Percentiles rank a stretch among this genome's conserved stretches.
These are phyloP conservation scores for Lentinula novae-zelandiae DNA, from an alignment of 1,284 basidiomycete species.

Conservation along the genomic window DNA sequence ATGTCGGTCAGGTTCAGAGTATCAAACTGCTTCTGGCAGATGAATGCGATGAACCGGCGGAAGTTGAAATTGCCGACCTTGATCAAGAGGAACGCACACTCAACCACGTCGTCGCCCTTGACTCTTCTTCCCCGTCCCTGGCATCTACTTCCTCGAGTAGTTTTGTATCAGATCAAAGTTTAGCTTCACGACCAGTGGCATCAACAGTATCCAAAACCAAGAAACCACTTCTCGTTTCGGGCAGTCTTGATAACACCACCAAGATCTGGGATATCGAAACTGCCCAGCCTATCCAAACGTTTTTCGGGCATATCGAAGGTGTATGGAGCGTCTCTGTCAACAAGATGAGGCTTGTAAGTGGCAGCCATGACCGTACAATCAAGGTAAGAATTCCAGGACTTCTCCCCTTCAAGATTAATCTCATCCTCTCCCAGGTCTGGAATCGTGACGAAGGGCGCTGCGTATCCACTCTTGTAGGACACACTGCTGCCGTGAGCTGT, in stretches of 20 bases:
- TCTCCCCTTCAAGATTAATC: constrained; percentile 9
- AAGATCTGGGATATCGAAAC: constrained; percentile 95
- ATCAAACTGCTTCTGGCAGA: constrained; percentile 75
- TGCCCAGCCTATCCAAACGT: constrained; percentile 75
- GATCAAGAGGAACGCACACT: constrained; percentile 4
- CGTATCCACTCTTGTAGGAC: constrained; percentile 89
- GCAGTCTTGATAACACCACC: constrained; percentile 94
- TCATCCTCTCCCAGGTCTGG: constrained; percentile 66
- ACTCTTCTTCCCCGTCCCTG: not conserved
- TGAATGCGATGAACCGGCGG: constrained; percentile 37
- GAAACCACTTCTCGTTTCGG: constrained; percentile 82
- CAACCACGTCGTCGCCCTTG: not conserved
- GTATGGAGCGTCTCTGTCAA: constrained; percentile 96
- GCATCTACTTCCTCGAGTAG: constrained; percentile 1
- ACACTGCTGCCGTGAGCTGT: constrained; percentile 92
- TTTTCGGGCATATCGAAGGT: constrained; percentile 97
- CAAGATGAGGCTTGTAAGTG: constrained; percentile 88
- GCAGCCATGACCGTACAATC: constrained; percentile 90
- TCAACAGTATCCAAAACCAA: constrained; percentile 18
- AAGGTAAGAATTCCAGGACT: constrained; percentile 50
- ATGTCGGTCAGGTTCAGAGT: constrained; percentile 94
- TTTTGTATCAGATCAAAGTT: not conserved
- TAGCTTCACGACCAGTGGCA: not conserved
- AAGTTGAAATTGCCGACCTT: constrained; percentile 8
- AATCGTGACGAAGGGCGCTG: constrained; percentile 87